Evolutionary conservation across 1,284 basidiomycete species (phyloP).

Genomic region (Microbotryum saponariae): DNA sequence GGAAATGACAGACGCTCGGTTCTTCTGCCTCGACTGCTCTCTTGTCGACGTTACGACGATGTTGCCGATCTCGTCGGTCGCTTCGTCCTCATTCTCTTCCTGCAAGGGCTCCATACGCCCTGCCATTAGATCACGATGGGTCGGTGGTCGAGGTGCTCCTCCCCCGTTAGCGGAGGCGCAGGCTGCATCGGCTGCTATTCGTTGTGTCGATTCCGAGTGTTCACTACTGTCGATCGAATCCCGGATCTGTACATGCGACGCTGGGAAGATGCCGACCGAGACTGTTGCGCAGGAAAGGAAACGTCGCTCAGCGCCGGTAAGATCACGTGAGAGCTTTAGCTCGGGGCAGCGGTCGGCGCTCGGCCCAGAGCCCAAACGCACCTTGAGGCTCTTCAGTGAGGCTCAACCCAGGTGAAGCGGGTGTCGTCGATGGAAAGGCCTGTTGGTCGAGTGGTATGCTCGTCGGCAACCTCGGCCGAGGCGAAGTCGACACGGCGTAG

Average conservation of each 20-base stretch:
- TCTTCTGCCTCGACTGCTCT: conserved; percentile 5
- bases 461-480: conserved; percentile 39
- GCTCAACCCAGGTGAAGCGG: conserved; percentile 13
- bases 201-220: conserved; percentile 41
- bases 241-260: conserved; percentile 78
- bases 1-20: conserved; percentile 18
- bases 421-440: conserved; percentile 23
- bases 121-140: conserved; percentile 24
- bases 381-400: conserved; percentile 8
- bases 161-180: conserved; percentile 22
- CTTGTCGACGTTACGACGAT: not conserved
- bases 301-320: not conserved
- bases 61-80: conserved; percentile 16
- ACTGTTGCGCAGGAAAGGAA: conserved; percentile 51
- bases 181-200: not conserved
- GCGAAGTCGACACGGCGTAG: conserved; percentile 77
- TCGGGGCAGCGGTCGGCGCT: no score
- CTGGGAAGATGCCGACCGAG: conserved; percentile 91
- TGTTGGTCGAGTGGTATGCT: conserved; percentile 41
- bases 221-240: conserved; percentile 85
- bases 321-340: not conserved
- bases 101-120: conserved; percentile 55
- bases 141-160: conserved; percentile 19
- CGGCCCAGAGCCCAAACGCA: conserved; percentile 1
- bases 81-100: conserved; percentile 64